Conservation (phyloP, 495 filamentous ascomycete species). For the Aspergillus bridgeri region DNA sequence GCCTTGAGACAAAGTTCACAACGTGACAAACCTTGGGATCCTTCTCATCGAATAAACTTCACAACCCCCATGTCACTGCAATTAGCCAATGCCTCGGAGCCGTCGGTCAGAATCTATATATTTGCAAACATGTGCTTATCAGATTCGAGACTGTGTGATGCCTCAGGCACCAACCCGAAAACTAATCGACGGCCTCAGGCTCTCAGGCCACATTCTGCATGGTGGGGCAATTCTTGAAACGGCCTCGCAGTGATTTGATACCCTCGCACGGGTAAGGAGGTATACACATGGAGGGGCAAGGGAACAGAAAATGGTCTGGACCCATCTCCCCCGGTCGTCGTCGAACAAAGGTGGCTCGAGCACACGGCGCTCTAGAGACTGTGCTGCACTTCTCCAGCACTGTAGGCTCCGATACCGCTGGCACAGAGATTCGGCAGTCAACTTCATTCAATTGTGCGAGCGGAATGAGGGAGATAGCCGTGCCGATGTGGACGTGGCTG, state of each 20-base stretch:
- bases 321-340: not conserved
- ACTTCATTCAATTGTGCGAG: not conserved
- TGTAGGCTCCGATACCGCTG: not conserved
- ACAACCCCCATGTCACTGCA: not conserved
- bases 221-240: too few relatives aligned
- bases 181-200: not conserved
- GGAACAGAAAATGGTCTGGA: not conserved
- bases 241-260: not conserved
- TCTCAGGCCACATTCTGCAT: not conserved
- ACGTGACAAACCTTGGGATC: not conserved
- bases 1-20: not conserved
- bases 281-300: not conserved
- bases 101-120: not conserved
- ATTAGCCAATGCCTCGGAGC: not conserved
- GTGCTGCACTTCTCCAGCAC: not conserved
- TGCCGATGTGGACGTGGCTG: not conserved
- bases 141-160: not conserved
- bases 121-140: not conserved
- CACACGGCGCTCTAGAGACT: conserved; percentile 1
- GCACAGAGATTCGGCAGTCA: not conserved
- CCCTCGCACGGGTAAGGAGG: not conserved
- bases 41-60: not conserved
- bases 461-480: not conserved
- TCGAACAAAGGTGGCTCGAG: not conserved
- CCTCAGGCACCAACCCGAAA: not conserved